Base-by-base conservation (phyloP, 495 filamentous ascomycete genomes). In the Aspergillus panamensis region DNA sequence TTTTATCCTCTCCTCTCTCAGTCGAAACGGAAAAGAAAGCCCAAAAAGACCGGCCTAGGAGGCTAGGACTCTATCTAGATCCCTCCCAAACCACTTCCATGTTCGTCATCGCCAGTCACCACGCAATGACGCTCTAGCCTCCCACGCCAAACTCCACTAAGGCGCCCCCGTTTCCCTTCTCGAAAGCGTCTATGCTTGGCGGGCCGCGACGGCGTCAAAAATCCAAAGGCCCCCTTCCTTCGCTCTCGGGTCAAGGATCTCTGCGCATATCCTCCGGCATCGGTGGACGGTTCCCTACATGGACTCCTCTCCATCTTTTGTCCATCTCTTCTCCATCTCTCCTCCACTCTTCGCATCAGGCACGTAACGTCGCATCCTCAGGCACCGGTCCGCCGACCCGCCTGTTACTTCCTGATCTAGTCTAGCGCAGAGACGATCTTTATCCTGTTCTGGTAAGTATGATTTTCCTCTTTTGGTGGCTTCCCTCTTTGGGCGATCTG, bases 401-500 rank as follows among this genome's bases (percentile, higher is more conserved):
- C 42, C 55, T 51, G 48, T 42, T 51, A 25, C 37, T 58, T 52
- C 63, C 63, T 50, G 21, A 55, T 60, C 49, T 9, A 37, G 60
- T 19, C 56, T 66, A 60, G 60, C 12, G 7, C 16, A 8, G 12
- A 16, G 29, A 29, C 30, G 56, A 55, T 54, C 63, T 45, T 25
- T 56, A 50, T 31, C 62, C 30, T 32, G 12, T 55, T 60, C 16
- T 47, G 54, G 54, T 62, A 62, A 58, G 57, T 44, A 43, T 48
- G 58, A 30, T 39, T 47, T 45, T 48, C 51, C 45, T 52, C n/a
- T n/a, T n/a, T 58, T 43, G 51, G 61, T 62, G 48, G 49, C 44
- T 61, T 68, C 59, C 66, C 67, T 66, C 39, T 60, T 66, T 64
- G 51, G 63, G 65, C 52, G 52, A 62, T 62, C 50, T 51, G 56